Evolutionary conservation across 1,284 basidiomycete species (phyloP).

Genomic region (Neolentinus lepideus): DNA sequence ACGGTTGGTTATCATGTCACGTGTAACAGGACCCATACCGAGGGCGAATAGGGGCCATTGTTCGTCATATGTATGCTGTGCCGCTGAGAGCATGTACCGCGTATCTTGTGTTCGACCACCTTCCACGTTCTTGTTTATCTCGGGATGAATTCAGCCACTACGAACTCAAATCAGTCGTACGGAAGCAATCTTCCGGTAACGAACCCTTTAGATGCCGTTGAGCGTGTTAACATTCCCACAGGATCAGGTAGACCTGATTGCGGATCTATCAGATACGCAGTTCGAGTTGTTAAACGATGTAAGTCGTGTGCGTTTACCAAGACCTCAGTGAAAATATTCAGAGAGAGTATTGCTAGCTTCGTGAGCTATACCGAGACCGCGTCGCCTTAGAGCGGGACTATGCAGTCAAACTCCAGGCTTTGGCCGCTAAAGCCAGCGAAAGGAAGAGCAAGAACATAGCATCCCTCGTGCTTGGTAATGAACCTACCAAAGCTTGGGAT

Average conservation of each 20-base stretch:
- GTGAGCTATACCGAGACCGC: conserved; percentile 63
- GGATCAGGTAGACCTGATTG: conserved; percentile 33
- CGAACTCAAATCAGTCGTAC: not conserved
- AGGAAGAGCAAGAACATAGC: conserved; percentile 56
- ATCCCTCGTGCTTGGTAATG: conserved; percentile 52
- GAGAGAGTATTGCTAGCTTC: conserved; percentile 36
- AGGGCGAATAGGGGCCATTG: no score
- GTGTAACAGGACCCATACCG: no score
- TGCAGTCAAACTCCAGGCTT: conserved; percentile 55
- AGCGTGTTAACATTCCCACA: conserved; percentile 11
- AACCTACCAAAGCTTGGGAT: conserved; percentile 58
- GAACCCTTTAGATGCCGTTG: not conserved
- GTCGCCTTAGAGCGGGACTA: conserved; percentile 70
- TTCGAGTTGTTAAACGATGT: conserved; percentile 60
- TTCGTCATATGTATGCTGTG: no score
- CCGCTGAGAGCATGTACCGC: no score
- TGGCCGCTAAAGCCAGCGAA: conserved; percentile 62
- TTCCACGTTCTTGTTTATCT: not conserved
- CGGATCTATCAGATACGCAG: conserved; percentile 49
- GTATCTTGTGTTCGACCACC: not conserved
- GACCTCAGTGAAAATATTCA: conserved; percentile 2
- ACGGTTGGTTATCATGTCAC: no score
- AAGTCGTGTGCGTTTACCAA: conserved; percentile 15
- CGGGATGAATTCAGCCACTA: not conserved
- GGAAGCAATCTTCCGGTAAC: not conserved